Base-by-base conservation (phyloP, 2,329 filamentous ascomycete species). In the Cercospora beticola region DNA sequence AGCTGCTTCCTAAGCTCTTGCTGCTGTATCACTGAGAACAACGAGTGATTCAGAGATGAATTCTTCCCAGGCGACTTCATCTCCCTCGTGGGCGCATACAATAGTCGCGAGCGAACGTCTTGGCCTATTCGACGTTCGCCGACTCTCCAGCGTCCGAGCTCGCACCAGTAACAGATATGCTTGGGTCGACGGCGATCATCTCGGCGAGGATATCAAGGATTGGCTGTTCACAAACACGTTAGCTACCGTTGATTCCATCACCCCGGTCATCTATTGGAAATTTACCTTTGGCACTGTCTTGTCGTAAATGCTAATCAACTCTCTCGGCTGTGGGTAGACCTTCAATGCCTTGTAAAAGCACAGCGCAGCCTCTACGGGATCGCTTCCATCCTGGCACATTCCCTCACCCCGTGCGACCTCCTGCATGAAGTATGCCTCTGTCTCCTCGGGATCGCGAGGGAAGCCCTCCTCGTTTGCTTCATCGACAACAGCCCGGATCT, bases 271-370 rank as follows among this genome's bases (percentile, higher is more conserved):
- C 12, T 23, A n/a, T 31, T 5, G 2, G 26, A 16, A 10, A n/a
- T 56, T 26, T 81, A 93, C 94, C 91, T 97, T 97, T 76, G 94
- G 91, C 57, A 98, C 94, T 33, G 95, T 98, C 88, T 97, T 97
- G 82, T 99, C 95, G 83, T 99, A 99, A 81, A 99, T 97, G 77
- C 88, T 88, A 80, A 99, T 97, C 76, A 99, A 86, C 78, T 98
- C 95, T 76, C 90, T 88, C 12, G 94, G 95, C 77, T 92, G 91
- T 63, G 95, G 95, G 83, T 99, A 99, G 75, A 98, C 95, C 87
- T 99, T 99, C 74, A 99, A 88, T 56, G 94, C 95, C 86, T 94
- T 96, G 88, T 98, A 99, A 84, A 99, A 99, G 81, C 92, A 93
- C 70, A 98, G 85, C 59, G 95, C 94, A 62, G 95, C 92, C 73